Base-by-base conservation (phyloP, 2,329 filamentous ascomycete species). In the Clonostachys byssicola region DNA sequence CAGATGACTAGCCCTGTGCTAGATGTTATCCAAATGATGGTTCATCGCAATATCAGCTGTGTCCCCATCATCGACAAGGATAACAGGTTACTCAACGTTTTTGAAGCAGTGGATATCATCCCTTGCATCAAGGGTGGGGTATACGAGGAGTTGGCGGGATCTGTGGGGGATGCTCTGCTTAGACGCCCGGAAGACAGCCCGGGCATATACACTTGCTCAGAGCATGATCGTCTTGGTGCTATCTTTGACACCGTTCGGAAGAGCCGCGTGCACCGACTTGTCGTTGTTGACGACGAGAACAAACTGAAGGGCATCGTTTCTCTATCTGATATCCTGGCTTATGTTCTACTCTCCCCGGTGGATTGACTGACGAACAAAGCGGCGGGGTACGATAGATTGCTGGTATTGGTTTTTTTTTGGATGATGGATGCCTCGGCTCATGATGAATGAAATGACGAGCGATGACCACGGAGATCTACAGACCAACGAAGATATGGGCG, bases 171-270 rank as follows among this genome's bases (percentile, higher is more conserved):
- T 52, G 92, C 92, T 3, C 73, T 97, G 47, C 85, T 89, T 57
- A 95, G 88, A 65, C 82, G 92, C 52, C 83, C 89, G 12, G 88
- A 95, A 45, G 92, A 96, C 57, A 96, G 96, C 60, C 87, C 91
- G 1, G 94, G 95, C 40, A 97, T 99, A 53, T 97, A 96, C 68
- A 97, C 92, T 1, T 99, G 94, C 72, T 89, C 86, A 42, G 79
- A 94, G 52, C 86, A 95, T 52, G 94, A 99, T 67, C 85, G 92
- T 47, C 79, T 99, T 44, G 92, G 95, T 63, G 92, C 92, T 12
- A 94, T 99, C 56, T 97, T 97, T 64, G 92, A 96, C 65, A 97
- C 94, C 1, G 89, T 99, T 56, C 88, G 92, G 55, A 95, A 92
- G 70, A 96, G 92, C 42, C 81, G 95, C 51, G 92, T 99, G 30